Evolutionary conservation across 495 filamentous ascomycete genomes (phyloP).

Genomic region (Mycothermus thermophilus): DNA sequence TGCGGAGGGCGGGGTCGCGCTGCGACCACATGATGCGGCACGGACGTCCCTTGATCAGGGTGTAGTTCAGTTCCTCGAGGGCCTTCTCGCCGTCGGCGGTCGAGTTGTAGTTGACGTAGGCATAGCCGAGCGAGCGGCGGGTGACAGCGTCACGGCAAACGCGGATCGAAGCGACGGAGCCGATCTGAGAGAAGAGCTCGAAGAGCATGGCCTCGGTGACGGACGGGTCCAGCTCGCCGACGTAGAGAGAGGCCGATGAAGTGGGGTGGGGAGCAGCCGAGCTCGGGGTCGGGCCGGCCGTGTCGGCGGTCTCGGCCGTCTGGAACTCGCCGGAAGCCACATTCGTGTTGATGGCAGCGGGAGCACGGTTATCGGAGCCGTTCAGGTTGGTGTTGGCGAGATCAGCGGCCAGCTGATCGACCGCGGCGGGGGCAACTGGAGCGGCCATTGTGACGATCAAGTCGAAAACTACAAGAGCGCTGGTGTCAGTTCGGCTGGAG

Average conservation of each 20-base stretch:
- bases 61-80: conserved; percentile 99
- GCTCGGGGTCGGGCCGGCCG: conserved; percentile 53
- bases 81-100: conserved; percentile 92
- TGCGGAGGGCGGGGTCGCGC: conserved; percentile 95
- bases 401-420: conserved; percentile 56
- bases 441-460: conserved; percentile 43
- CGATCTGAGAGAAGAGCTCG: conserved; percentile 99
- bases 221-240: conserved; percentile 91
- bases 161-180: conserved; percentile 96
- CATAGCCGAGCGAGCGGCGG: conserved; percentile 95
- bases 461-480: conserved; percentile 1
- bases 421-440: conserved; percentile 45
- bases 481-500: conserved; percentile 6
- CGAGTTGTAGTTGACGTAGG: conserved; percentile 99
- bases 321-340: conserved; percentile 36
- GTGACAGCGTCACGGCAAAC: conserved; percentile 99
- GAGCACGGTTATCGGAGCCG: conserved; percentile 44
- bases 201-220: conserved; percentile 99
- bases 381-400: conserved; percentile 47
- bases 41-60: conserved; percentile 93
- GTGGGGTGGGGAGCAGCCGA: conserved; percentile 60
- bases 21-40: conserved; percentile 99
- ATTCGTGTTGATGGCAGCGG: conserved; percentile 54
- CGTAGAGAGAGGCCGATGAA: conserved; percentile 94
- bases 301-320: conserved; percentile 37